These are phyloP conservation scores for Monosporozyma solicola DNA, from an alignment of 805 yeast species.

Conservation along the genomic window DNA sequence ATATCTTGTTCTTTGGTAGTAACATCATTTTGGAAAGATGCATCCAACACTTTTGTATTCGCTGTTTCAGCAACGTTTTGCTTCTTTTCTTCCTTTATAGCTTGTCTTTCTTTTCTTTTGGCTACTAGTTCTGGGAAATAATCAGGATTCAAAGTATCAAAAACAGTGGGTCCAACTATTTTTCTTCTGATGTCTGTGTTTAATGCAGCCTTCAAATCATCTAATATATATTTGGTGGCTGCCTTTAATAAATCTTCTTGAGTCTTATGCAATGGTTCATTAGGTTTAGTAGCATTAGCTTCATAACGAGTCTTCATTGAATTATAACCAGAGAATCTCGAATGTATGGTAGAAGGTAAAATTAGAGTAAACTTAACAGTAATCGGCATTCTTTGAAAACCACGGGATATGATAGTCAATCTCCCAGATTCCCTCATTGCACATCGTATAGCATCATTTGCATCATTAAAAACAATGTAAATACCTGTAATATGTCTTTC, in stretches of 20 bases:
- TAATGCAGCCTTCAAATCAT: slow-evolving; percentile 55
- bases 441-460: slow-evolving; percentile 21
- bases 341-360: slow-evolving; percentile 1
- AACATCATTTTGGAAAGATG: neutral
- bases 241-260: slow-evolving; percentile 41
- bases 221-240: slow-evolving; percentile 47
- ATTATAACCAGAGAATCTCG: slow-evolving; percentile 4
- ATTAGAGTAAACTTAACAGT: slow-evolving; percentile 20
- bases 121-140: slow-evolving; percentile 43
- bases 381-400: slow-evolving; percentile 16
- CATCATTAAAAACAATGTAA: slow-evolving; percentile 55
- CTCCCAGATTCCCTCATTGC: slow-evolving; percentile 18
- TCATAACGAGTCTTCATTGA: neutral
- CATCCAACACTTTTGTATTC: slow-evolving; percentile 1
- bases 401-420: slow-evolving; percentile 16
- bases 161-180: slow-evolving; percentile 57
- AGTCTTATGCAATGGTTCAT: slow-evolving; percentile 11
- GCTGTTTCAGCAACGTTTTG: neutral
- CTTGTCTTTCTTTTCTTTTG: slow-evolving; percentile 28
- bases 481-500: slow-evolving; percentile 57
- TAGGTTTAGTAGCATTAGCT: neutral
- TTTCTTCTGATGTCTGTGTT: slow-evolving; percentile 67
- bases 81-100: slow-evolving; percentile 13
- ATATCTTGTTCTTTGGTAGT: slow-evolving; percentile 29
- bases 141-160: slow-evolving; percentile 50